These are phyloP conservation scores for Aspergillus tanneri DNA, from an alignment of 2,329 filamentous ascomycete species.

Conservation along the genomic window DNA sequence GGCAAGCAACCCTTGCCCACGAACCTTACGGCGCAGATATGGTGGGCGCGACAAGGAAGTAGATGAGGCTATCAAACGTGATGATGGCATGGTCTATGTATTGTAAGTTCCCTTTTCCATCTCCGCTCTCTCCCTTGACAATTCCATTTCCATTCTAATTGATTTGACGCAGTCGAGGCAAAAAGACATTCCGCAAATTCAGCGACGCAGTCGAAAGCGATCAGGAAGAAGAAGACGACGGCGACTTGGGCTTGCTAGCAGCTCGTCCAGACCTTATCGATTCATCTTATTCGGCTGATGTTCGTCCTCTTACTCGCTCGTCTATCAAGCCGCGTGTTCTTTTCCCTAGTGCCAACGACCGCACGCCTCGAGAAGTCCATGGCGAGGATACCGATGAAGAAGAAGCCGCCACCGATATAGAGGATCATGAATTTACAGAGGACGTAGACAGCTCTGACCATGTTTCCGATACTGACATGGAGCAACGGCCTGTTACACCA, in stretches of 20 bases:
- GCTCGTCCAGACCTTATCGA: constrained; percentile 41
- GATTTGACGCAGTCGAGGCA: constrained; percentile 53
- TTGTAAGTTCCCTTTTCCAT: constrained; percentile 53
- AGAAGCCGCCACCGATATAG: constrained; percentile 58
- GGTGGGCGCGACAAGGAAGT: constrained; percentile 42
- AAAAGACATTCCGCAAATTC: constrained; percentile 60
- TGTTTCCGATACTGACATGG: constrained; percentile 14
- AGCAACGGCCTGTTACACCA: constrained; percentile 25
- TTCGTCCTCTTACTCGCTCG: constrained; percentile 56
- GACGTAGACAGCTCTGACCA: constrained; percentile 17
- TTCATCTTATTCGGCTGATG: constrained; percentile 25
- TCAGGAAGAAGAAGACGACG: constrained; percentile 42
- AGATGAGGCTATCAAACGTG: constrained; percentile 51
- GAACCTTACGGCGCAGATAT: constrained; percentile 37
- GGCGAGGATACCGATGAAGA: constrained; percentile 50
- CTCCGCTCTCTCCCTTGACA: constrained; percentile 10
- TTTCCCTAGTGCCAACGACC: constrained; percentile 52
- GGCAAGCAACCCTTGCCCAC: constrained; percentile 32
- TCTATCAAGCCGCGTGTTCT: constrained; percentile 61
- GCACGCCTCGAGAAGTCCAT: constrained; percentile 38
- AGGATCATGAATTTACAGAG: constrained; percentile 34
- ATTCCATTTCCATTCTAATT: neutral
- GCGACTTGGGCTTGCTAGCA: constrained; percentile 44
- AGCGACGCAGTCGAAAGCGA: constrained; percentile 43
- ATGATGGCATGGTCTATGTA: constrained; percentile 60